Conservation (phyloP, 176 grass and related monocot species). For the Oryza officinalis region DNA sequence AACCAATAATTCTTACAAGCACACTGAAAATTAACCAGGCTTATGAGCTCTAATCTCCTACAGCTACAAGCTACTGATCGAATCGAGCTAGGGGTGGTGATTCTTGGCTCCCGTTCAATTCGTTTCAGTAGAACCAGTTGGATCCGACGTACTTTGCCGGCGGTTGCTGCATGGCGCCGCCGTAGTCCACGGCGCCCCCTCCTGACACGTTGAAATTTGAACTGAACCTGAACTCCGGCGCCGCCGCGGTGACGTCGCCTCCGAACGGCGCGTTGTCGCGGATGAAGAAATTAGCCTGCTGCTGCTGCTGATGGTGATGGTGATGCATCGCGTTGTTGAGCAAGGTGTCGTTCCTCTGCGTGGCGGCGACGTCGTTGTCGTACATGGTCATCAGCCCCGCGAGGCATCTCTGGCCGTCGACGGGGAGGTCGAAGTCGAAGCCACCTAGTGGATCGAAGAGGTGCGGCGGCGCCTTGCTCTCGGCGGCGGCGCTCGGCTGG, state of each 20-base stretch:
- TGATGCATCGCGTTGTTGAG: conserved; percentile 26
- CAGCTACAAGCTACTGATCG: conserved; percentile 11
- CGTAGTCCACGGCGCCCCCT: conserved; percentile 25
- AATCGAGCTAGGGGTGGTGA: background rate
- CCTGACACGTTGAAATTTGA: conserved; percentile 25
- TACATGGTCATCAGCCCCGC: conserved; percentile 74
- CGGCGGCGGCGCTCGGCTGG: conserved; percentile 21
- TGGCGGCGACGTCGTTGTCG: conserved; percentile 29
- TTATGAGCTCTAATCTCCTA: conserved; percentile 24
- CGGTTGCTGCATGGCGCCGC: conserved; percentile 26
- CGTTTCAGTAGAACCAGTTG: conserved; percentile 45
- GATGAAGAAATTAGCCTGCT: conserved; percentile 19
- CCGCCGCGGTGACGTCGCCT: background rate
- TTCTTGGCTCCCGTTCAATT: background rate
- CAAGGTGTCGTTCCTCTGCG: background rate
- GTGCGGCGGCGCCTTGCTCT: conserved; percentile 40
- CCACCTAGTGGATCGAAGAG: conserved; percentile 38
- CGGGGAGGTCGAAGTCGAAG: conserved; percentile 48
- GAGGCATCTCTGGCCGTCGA: conserved; percentile 63
- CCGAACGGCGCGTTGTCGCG: conserved; percentile 29
- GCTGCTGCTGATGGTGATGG: conserved; percentile 36
- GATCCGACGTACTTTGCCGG: conserved; percentile 26
- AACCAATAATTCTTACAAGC: conserved; percentile 15
- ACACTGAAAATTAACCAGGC: background rate
- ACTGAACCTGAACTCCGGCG: conserved; percentile 39